Base-by-base conservation (phyloP, 1,284 basidiomycete species). In the Taiwanofungus camphoratus region DNA sequence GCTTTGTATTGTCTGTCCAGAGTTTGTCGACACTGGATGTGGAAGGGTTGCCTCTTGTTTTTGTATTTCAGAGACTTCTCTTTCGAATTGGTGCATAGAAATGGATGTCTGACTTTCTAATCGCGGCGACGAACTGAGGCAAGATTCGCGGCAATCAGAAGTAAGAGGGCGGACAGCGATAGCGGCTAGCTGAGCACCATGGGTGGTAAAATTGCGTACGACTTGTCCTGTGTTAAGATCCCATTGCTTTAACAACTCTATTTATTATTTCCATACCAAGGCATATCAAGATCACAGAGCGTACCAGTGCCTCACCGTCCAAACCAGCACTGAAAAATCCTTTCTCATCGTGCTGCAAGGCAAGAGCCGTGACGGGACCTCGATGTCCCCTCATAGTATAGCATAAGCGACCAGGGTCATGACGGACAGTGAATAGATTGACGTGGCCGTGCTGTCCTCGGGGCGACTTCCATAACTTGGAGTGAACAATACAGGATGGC, bases 181-280 rank as follows among this genome's bases (percentile, higher is more conserved):
- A 11, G 83, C 79, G 3, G 91, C 84, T 9, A 99, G 77, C 60
- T 98, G 94, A 2, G 92, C 82, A 20, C 86, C 84, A 58, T 96
- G 92, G 0, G 86, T 79, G 0, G 78, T 81, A 57, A 90, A 98
- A 30, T 75, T 79, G 34, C 93, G 79, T 4, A 86, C 76, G 24
- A 73, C 70, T 52, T 90, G 77, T 1, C 96, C 96, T 0, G 87
- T 95, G 58, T 99, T 90, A 37, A 99, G 74, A 66, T 99, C 95
- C 95, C 96, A 99, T 79, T 96, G 89, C 91, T 97, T 9, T 27
- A 27, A 27, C 26, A 27, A 27, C 26, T 7, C 26, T n/a, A n/a
- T n/a, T n/a, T n/a, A n/a, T n/a, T n/a, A n/a, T n/a, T n/a, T n/a
- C n/a, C n/a, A n/a, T n/a, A n/a, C n/a, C n/a, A n/a, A n/a, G n/a